Conservation (phyloP, 495 filamentous ascomycete species). For the Parachaetomium inaequale region DNA sequence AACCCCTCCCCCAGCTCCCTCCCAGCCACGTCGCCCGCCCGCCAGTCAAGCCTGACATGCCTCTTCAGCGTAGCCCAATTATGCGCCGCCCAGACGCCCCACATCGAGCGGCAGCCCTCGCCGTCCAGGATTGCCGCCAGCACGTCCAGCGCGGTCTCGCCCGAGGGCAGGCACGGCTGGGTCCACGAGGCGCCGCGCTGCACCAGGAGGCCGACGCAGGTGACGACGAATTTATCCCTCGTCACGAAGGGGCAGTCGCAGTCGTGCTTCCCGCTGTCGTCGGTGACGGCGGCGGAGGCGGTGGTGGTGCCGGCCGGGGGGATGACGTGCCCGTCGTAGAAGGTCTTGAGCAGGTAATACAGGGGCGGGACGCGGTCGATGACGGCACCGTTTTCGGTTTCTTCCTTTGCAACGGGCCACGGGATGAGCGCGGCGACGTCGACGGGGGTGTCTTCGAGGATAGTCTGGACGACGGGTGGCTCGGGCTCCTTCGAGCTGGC, state of each 20-base stretch:
- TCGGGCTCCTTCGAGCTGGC: not conserved
- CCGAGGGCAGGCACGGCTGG: not conserved
- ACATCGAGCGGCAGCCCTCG: not conserved
- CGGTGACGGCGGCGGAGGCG: not conserved
- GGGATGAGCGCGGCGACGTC: not conserved
- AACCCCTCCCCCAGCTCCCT: not conserved
- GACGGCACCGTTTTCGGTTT: not conserved
- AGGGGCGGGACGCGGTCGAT: not conserved
- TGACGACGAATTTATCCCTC: not conserved
- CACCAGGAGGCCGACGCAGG: not conserved
- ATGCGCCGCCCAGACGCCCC: not conserved
- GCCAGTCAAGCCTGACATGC: not conserved
- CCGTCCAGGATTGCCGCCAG: not conserved
- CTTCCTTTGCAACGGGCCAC: not conserved
- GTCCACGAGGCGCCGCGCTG: not conserved
- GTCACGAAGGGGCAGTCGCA: not conserved
- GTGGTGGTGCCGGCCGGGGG: not conserved
- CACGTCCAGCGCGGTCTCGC: slow-evolving; percentile 6
- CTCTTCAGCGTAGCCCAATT: not conserved
- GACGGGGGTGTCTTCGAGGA: not conserved
- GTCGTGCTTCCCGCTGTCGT: too few species aligned
- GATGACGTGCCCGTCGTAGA: not conserved
- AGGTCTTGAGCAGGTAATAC: slow-evolving; percentile 5
- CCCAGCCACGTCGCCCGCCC: not conserved
- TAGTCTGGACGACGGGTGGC: not conserved